Evolutionary conservation across 495 filamentous ascomycete genomes (phyloP).

Genomic region (Penicillium argentinense): DNA sequence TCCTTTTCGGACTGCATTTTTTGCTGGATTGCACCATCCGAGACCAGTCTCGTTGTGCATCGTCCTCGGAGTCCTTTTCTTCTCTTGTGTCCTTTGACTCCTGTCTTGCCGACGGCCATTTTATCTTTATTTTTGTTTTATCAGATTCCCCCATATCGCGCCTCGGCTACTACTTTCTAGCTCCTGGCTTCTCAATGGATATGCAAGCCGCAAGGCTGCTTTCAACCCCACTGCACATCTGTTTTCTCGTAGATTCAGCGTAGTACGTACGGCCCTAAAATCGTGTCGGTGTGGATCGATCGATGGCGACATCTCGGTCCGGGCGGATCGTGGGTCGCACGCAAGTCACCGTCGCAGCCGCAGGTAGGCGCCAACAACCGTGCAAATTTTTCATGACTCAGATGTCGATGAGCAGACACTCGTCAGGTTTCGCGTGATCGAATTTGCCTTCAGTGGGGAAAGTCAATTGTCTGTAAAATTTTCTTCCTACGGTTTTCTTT

Average conservation of each 20-base stretch:
- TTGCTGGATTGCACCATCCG: slow-evolving; percentile 15
- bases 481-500: no score
- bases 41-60: slow-evolving; percentile 16
- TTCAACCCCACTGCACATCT: slow-evolving; percentile 6
- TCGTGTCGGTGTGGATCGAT: background rate
- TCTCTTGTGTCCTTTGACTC: background rate
- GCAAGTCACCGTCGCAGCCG: slow-evolving; percentile 4
- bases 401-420: background rate
- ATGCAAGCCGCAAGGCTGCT: slow-evolving; percentile 10
- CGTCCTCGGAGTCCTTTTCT: slow-evolving; percentile 19
- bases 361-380: slow-evolving; percentile 10
- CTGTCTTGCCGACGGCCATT: slow-evolving; percentile 1
- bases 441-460: no score
- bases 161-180: slow-evolving; percentile 32
- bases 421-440: background rate
- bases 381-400: background rate
- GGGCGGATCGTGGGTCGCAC: slow-evolving; percentile 2
- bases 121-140: slow-evolving; percentile 6
- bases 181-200: slow-evolving; percentile 18
- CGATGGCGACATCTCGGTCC: slow-evolving; percentile 14
- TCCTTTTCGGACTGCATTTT: slow-evolving; percentile 3
- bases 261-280: background rate
- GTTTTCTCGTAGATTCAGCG: slow-evolving; percentile 1
- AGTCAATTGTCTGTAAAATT: no score
- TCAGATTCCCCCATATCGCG: slow-evolving; percentile 27